Base-by-base conservation (phyloP, 2,329 filamentous ascomycete genomes). In the Remersonia thermophila region DNA sequence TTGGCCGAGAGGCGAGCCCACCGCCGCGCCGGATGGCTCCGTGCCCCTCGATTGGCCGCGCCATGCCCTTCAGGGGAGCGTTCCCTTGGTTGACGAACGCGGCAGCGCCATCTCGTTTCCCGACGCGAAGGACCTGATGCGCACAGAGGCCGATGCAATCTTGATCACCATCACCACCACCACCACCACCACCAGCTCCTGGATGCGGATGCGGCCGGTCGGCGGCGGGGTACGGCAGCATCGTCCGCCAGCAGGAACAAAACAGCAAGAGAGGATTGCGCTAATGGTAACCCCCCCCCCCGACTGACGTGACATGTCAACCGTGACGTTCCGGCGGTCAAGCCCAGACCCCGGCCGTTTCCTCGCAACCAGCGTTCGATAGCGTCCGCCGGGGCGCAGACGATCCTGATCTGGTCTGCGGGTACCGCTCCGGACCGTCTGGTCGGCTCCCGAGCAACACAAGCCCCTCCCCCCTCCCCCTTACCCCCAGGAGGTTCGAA, bases 281-380 rank as follows among this genome's bases (percentile, higher is more conserved):
- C n/a, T n/a, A n/a, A n/a, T n/a, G n/a, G n/a, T n/a, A n/a, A n/a
- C n/a, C n/a, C n/a, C n/a, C n/a, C n/a, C n/a, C n/a, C n/a, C n/a
- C n/a, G n/a, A n/a, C n/a, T n/a, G n/a, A n/a, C n/a, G n/a, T n/a
- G n/a, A 10, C 13, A 16, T 14, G 27, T 29, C 28, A 14, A 15
- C n/a, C 28, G n/a, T 16, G 28, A 23, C 20, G 11, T 32, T 25
- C 30, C 35, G 38, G 38, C 38, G 38, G 38, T 40, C 35, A 40
- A 37, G 38, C 5, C 20, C 20, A 23, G 5, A n/a, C 20, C 20
- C n/a, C 13, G 31, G 16, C 35, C 27, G 30, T 16, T 12, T 17
- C 13, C 23, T 27, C 16, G 32, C 16, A 27, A 16, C 14, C 33
- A n/a, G 29, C 29, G 26, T n/a, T 31, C 23, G 18, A 37, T 37